Conservation (phyloP, 352 stramenopile genomes). For the Blastocystis sp. region DNA sequence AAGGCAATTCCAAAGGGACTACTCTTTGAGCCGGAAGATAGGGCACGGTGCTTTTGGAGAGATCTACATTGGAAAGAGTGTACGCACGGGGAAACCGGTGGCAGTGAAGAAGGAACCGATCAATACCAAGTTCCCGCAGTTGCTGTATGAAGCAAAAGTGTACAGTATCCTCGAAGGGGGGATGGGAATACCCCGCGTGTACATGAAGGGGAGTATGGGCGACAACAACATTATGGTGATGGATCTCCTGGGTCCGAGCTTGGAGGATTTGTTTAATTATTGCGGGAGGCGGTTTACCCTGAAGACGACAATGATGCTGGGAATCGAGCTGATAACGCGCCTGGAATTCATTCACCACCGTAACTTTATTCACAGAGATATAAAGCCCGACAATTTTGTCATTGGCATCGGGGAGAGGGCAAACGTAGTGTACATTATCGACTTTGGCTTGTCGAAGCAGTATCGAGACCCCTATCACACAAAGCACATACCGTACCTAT, state of each 20-base stretch:
- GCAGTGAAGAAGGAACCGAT: constrained; percentile 96
- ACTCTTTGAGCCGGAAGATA: constrained; percentile 96
- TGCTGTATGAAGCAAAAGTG: constrained; percentile 99
- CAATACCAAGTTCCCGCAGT: constrained; percentile 89
- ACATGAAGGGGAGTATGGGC: constrained; percentile 1
- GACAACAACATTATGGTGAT: constrained; percentile 99
- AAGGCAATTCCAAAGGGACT: constrained; percentile 77
- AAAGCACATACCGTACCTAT: constrained; percentile 85
- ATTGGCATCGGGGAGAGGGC: constrained; percentile 85
- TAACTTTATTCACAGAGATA: constrained; percentile 89
- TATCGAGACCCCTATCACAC: constrained; percentile 87
- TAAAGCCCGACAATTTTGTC: constrained; percentile 92
- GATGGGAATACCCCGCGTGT: constrained; percentile 55
- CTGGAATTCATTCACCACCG: constrained; percentile 91
- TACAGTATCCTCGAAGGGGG: constrained; percentile 97
- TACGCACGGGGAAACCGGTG: constrained; percentile 80
- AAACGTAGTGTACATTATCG: constrained; percentile 89
- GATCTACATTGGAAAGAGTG: constrained; percentile 95
- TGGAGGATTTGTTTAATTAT: constrained; percentile 91
- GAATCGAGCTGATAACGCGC: constrained; percentile 84
- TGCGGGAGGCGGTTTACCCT: constrained; percentile 81
- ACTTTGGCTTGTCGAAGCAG: constrained; percentile 90
- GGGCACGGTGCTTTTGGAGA: constrained; percentile 97
- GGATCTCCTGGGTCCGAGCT: constrained; percentile 92
- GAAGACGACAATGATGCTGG: constrained; percentile 89